These are phyloP conservation scores for Lanmaoa pseudosensibilis DNA, from an alignment of 768 basidiomycete species.

Conservation along the genomic window DNA sequence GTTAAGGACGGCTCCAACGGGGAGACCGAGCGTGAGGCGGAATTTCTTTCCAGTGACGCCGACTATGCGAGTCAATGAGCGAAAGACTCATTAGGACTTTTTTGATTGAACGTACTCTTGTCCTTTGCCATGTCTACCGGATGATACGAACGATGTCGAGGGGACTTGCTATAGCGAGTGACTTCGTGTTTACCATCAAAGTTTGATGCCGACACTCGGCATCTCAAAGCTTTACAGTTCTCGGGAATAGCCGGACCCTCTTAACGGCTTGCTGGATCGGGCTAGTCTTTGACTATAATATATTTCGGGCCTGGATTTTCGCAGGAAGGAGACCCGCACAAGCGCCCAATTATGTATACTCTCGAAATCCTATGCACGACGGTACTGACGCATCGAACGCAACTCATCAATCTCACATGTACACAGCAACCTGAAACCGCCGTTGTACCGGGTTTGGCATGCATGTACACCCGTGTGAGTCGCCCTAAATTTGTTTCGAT, in stretches of 20 bases:
- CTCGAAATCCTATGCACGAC: too few species aligned
- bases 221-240: conserved; percentile 19
- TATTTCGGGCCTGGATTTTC: too few species aligned
- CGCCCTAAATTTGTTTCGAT: background rate
- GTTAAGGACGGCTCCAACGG: conserved; percentile 91
- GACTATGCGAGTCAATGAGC: conserved; percentile 32
- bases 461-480: background rate
- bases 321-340: too few species aligned
- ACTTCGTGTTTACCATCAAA: conserved; percentile 6
- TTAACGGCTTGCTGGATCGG: too few species aligned
- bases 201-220: conserved; percentile 24
- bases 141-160: conserved; percentile 7
- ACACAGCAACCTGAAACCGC: background rate
- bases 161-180: background rate
- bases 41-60: conserved; percentile 91
- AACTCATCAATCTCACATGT: background rate
- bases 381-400: background rate
- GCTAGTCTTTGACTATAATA: too few species aligned
- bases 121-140: conserved; percentile 27
- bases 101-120: conserved; percentile 8
- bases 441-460: too few species aligned
- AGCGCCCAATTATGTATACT: too few species aligned
- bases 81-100: background rate
- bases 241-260: conserved; percentile 5
- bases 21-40: conserved; percentile 92